Evolutionary conservation across 1,284 basidiomycete species (phyloP).

Genomic region (Cryptococcus depauperatus): DNA sequence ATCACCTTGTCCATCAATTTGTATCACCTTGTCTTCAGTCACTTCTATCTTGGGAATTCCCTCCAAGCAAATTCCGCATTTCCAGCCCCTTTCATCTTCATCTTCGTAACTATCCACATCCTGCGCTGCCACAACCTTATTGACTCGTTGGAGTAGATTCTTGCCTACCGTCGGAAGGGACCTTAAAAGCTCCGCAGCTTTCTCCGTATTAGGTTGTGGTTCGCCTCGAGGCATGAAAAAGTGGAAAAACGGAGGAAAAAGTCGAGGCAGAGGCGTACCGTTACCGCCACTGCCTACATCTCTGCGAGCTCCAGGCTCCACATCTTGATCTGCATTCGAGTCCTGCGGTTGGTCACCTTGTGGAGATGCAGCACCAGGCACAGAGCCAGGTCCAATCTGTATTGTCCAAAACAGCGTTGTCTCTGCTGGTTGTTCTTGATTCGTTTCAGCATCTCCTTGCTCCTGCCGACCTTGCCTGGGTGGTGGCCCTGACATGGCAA

Average conservation of each 20-base stretch:
- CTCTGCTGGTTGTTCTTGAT: background rate
- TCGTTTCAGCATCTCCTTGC: background rate
- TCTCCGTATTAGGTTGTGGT: slow-evolving; percentile 27
- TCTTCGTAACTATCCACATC: slow-evolving; percentile 19
- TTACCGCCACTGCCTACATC: background rate
- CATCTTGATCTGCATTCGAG: background rate
- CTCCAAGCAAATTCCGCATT: slow-evolving; percentile 40
- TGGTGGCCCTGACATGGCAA: slow-evolving; percentile 3
- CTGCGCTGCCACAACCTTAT: slow-evolving; percentile 33
- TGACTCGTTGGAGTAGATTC: slow-evolving; percentile 27
- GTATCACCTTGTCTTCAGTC: slow-evolving; percentile 2
- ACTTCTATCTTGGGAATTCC: slow-evolving; percentile 14
- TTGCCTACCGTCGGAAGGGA: slow-evolving; percentile 29
- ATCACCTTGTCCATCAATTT: slow-evolving; percentile 3
- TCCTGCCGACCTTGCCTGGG: background rate
- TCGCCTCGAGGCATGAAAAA: slow-evolving; percentile 9
- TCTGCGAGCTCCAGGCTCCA: background rate
- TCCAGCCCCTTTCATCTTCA: slow-evolving; percentile 30
- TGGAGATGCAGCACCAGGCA: background rate
- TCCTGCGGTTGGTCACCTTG: background rate
- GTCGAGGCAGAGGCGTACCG: slow-evolving; percentile 6
- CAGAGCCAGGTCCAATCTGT: slow-evolving; percentile 8
- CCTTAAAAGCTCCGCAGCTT: slow-evolving; percentile 36
- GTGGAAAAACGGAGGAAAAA: slow-evolving; percentile 13
- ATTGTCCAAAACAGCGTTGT: slow-evolving; percentile 8